Base-by-base conservation (phyloP, 148 eudicot species). In the Fagopyrum esculentum region DNA sequence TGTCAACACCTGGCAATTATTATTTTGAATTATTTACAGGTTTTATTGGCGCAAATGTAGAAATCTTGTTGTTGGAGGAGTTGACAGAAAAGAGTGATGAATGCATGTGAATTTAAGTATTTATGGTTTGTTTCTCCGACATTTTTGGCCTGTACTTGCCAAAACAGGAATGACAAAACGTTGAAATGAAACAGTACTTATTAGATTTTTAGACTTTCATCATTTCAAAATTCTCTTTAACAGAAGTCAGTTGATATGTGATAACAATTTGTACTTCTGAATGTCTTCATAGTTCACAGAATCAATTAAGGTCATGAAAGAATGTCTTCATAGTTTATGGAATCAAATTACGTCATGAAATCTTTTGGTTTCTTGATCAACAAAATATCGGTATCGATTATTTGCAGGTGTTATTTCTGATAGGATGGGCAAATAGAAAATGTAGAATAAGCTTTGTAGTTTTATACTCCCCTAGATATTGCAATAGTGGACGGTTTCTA, bases 1-100 rank as follows among this genome's bases (percentile, higher is more conserved):
- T 93, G 97, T 80, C 89, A 86, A 91, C 74, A 81, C 98, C 98
- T 93, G 97, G 93, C 86, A 91, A 87, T 86, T 80, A 93, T 88
- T 89, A 85, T 76, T 85, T 78, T 74, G 78, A 69, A 93, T 91
- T 87, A 93, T 90, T 87, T 76, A 78, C 73, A 82, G 40, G 71
- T 66, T 46, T 66, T 35, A 43, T 1, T 66, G 19, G 6, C 71
- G 11, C 46, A 15, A 13, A 66, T 17, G 12, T 40, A 46, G 35
- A 43, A 40, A 40, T 66, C 47, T 66, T 66, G 16, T 30, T 64
- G 13, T 40, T 43, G 22, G 47, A 63, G 3, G 26, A 9, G 11
- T 12, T 15, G 69, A 63, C 45, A 11, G 5, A 63, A 63, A 63
- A 61, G 13, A 40, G 15, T 4, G 12, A 66, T 35, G 71, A 40